Base-by-base conservation (phyloP, 768 basidiomycete species). In the Harrya chromipes region DNA sequence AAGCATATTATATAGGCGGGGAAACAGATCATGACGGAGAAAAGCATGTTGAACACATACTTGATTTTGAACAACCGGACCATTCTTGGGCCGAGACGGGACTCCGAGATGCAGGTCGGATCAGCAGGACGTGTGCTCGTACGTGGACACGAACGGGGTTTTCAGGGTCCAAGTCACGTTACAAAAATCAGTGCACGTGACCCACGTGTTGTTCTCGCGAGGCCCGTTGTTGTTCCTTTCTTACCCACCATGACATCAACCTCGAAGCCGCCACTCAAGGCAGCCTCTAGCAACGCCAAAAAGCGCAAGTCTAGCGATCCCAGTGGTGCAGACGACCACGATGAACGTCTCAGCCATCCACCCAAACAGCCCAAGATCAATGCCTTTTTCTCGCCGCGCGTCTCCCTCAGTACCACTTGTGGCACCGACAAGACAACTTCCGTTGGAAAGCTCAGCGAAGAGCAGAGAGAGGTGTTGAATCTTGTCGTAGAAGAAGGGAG, bases 401-500 rank as follows among this genome's bases (percentile, higher is more conserved):
- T 66, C 33, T 45, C 63, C n/a, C 56, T 62, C 43, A 66, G 43
- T 16, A 51, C 51, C 11, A 66, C 64, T 17, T 66, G 62, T 66
- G 63, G 65, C 52, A 58, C 52, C 4, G 62, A 66, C 46, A 56
- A 57, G 41, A 66, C 65, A 6, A 59, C 53, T 0, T 60, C 57
- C 2, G 48, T 67, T 17, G 75, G 82, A 2, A 58, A 72, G 6
- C 71, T 84, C 38, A 81, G 78, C 50, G 66, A 71, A 9, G 81
- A 85, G 53, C 84, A 85, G 59, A 68, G 71, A 35, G 63, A 63
- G 26, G 77, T 85, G 0, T 56, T 84, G 40, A 62, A 66, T 34
- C 69, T 83, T 65, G 75, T 74, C 3, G 77, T 84, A 10, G 76
- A 83, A 3, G 75, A 79, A 29, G 78, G 74, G 11, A 76, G 80